Conservation (phyloP, 169 alveolate species). For the Besnoitia besnoiti region DNA sequence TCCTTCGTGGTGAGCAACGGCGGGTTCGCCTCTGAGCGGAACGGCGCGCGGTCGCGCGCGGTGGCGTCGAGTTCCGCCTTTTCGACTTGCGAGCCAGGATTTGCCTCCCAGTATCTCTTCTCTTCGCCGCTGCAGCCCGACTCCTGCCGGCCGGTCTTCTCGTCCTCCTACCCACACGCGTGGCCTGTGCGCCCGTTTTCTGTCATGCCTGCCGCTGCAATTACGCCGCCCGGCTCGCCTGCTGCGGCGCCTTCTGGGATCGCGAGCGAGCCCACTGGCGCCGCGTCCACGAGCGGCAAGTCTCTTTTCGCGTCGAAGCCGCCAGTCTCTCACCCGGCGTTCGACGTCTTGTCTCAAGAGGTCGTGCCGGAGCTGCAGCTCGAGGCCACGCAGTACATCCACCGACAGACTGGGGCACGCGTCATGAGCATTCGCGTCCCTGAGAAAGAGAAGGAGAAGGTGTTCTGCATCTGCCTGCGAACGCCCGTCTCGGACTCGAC, state of each 20-base stretch:
- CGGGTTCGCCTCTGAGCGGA: background rate
- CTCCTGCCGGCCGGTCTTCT: no score
- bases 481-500: constrained; percentile 55
- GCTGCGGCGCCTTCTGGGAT: no score
- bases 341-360: constrained; percentile 16
- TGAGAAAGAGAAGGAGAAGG: constrained; percentile 49
- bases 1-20: no score
- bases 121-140: no score
- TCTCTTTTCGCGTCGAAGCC: background rate
- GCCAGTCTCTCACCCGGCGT: constrained; percentile 55
- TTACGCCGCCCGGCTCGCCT: background rate
- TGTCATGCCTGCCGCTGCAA: background rate
- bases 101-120: background rate
- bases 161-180: background rate
- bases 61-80: no score
- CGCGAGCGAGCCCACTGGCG: no score
- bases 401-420: constrained; percentile 43
- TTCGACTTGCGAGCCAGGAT: no score
- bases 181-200: background rate
- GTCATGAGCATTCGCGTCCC: constrained; percentile 24
- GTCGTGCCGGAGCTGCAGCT: constrained; percentile 43
- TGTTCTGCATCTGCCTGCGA: constrained; percentile 55
- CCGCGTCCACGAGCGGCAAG: background rate
- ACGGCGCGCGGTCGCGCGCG: background rate
- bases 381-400: constrained; percentile 3